phyloP scores from a whole-genome alignment of 352 stramenopile species.

The Phytophthora fragariaefolia region DNA sequence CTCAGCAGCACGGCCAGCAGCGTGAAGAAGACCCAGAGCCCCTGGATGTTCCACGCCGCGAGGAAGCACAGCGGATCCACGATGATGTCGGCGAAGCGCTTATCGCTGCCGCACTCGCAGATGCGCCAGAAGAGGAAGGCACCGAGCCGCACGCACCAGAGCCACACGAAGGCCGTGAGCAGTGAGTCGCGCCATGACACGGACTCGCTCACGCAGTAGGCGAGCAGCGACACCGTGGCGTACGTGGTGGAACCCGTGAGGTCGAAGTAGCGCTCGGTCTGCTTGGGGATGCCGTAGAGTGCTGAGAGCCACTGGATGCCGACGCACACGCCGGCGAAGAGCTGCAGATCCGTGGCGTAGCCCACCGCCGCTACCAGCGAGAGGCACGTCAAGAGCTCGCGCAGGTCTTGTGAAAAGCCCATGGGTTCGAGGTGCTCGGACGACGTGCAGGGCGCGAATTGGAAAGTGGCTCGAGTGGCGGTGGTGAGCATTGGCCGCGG shows the following conservation, averaged over 20 bases:
- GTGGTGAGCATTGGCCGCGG: neutral
- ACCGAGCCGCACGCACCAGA: constrained; percentile 78
- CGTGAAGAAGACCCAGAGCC: constrained; percentile 81
- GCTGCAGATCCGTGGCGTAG: constrained; percentile 46
- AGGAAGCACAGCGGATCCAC: constrained; percentile 71
- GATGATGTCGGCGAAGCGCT: constrained; percentile 74
- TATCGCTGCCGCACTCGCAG: constrained; percentile 62
- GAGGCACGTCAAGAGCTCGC: constrained; percentile 45
- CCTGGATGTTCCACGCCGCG: constrained; percentile 78
- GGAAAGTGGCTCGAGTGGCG: neutral
- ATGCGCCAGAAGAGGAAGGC: constrained; percentile 78
- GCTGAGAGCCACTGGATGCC: constrained; percentile 67
- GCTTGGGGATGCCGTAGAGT: constrained; percentile 61
- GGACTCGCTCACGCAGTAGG: constrained; percentile 35
- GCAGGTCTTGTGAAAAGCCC: constrained; percentile 52
- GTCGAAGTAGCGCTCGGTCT: constrained; percentile 82
- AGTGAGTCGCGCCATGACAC: constrained; percentile 58
- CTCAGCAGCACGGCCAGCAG: constrained; percentile 64
- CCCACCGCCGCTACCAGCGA: constrained; percentile 46
- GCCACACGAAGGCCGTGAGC: constrained; percentile 62
- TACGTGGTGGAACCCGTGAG: constrained; percentile 76
- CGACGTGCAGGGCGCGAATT: neutral
- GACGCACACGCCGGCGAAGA: constrained; percentile 57
- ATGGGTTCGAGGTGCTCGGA: constrained; percentile 8
- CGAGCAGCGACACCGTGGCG: constrained; percentile 53